Evolutionary conservation across 2,329 filamentous ascomycete species (phyloP).

Genomic region (Talaromyces pinophilus): DNA sequence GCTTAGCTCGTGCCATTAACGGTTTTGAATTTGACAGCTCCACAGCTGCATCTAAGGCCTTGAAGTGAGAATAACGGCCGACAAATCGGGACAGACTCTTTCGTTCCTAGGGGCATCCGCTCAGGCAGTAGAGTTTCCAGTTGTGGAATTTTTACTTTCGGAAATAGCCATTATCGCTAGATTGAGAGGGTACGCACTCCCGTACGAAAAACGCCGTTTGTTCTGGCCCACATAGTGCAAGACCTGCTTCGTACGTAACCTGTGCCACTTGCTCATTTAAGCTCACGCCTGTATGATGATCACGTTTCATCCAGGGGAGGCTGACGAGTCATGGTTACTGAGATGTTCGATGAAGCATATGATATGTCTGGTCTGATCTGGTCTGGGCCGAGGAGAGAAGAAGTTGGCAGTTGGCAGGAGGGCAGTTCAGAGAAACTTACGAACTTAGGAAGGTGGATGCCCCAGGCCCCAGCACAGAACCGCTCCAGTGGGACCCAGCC

Average conservation of each 20-base stretch:
- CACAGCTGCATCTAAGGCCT: conserved; percentile 1
- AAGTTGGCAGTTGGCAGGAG: not conserved
- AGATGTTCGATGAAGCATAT: not conserved
- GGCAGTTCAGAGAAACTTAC: not conserved
- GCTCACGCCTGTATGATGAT: not conserved
- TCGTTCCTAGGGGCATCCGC: not conserved
- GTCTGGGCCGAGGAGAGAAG: not conserved
- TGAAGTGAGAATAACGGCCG: not conserved
- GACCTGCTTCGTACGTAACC: not conserved
- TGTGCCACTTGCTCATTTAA: not conserved
- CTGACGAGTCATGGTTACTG: not conserved
- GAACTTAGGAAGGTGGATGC: not conserved
- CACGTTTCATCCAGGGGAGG: not conserved
- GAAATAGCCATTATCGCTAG: not conserved
- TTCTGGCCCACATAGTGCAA: not conserved
- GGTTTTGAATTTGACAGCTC: conserved; percentile 2
- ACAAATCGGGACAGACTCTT: not conserved
- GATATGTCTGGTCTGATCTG: not conserved
- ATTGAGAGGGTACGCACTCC: not conserved
- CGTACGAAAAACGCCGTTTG: not conserved
- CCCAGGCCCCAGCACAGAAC: not conserved
- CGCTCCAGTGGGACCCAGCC: not conserved
- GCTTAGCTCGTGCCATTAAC: not conserved
- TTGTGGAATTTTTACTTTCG: not conserved
- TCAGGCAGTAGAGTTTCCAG: not conserved